Evolutionary conservation across 352 stramenopile species (phyloP).

Genomic region (Globisporangium spiculum): DNA sequence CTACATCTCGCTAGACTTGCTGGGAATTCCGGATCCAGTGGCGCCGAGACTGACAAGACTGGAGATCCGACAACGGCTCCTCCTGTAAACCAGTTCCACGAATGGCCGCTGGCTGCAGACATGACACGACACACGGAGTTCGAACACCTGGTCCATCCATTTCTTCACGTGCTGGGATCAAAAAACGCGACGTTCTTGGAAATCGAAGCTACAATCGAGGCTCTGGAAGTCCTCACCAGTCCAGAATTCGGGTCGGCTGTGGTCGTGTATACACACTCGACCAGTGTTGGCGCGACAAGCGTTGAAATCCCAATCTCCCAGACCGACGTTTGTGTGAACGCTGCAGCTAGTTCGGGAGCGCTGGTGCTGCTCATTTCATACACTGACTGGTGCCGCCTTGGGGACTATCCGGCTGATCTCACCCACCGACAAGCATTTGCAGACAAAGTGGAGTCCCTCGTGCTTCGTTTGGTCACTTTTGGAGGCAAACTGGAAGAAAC

Average conservation of each 20-base stretch:
- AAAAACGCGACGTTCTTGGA: constrained; percentile 6
- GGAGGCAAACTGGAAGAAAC: constrained; percentile 1
- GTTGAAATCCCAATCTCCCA: constrained; percentile 18
- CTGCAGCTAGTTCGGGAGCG: constrained; percentile 25
- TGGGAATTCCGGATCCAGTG: not conserved
- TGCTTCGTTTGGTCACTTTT: constrained; percentile 26
- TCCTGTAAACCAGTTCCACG: not conserved
- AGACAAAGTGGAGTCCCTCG: constrained; percentile 24
- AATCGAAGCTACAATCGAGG: constrained; percentile 7
- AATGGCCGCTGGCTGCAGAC: constrained; percentile 8
- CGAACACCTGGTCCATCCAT: not conserved
- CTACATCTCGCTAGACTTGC: constrained; percentile 23
- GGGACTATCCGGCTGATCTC: constrained; percentile 18
- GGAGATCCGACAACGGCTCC: not conserved
- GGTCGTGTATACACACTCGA: constrained; percentile 7
- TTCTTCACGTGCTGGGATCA: constrained; percentile 11
- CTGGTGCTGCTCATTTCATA: constrained; percentile 46
- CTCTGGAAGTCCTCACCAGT: constrained; percentile 12
- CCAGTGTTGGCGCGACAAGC: not conserved
- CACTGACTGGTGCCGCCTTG: constrained; percentile 33
- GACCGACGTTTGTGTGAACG: constrained; percentile 44
- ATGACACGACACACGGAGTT: constrained; percentile 6
- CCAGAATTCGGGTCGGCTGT: constrained; percentile 8
- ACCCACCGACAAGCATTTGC: constrained; percentile 18
- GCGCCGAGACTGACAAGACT: not conserved